Conservation (phyloP, 2,329 filamentous ascomycete species). For the Talaromyces sp. region DNA sequence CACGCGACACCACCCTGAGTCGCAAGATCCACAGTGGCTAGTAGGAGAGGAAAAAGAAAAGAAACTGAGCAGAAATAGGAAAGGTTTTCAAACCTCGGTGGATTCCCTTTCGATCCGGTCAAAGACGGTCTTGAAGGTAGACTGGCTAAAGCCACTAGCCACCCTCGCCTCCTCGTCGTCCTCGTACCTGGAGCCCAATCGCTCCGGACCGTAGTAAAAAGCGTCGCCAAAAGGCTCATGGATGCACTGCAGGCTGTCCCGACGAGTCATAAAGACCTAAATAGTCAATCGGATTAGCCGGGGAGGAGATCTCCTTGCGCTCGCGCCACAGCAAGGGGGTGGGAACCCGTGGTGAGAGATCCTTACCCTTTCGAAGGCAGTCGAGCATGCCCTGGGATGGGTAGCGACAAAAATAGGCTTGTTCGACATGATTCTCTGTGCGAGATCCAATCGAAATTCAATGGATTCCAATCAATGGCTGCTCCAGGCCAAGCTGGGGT, state of each 20-base stretch:
- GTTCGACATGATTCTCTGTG: constrained; percentile 56
- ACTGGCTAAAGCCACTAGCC: constrained; percentile 40
- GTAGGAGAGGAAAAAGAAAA: background rate
- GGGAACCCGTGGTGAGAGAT: background rate
- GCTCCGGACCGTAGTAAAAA: constrained; percentile 92
- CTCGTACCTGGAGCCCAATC: constrained; percentile 73
- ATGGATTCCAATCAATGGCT: background rate
- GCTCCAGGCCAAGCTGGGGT: background rate
- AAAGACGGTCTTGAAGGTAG: constrained; percentile 59
- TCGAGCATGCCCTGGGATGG: constrained; percentile 91
- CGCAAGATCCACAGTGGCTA: background rate
- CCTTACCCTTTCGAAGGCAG: constrained; percentile 88
- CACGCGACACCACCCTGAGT: constrained; percentile 5
- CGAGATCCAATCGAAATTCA: background rate
- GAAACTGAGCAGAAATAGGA: background rate
- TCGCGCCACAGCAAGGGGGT: background rate
- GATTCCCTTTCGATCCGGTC: constrained; percentile 67
- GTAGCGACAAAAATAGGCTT: constrained; percentile 90
- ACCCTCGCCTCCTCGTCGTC: constrained; percentile 53
- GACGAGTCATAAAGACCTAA: constrained; percentile 93
- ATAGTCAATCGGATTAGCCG: constrained; percentile 4
- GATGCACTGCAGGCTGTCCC: constrained; percentile 72
- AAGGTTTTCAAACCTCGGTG: constrained; percentile 60
- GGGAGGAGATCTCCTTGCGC: constrained; percentile 3
- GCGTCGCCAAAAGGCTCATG: constrained; percentile 97